Evolutionary conservation across 1,139 yeast species (phyloP).

Genomic region (Eremothecium coryli): DNA sequence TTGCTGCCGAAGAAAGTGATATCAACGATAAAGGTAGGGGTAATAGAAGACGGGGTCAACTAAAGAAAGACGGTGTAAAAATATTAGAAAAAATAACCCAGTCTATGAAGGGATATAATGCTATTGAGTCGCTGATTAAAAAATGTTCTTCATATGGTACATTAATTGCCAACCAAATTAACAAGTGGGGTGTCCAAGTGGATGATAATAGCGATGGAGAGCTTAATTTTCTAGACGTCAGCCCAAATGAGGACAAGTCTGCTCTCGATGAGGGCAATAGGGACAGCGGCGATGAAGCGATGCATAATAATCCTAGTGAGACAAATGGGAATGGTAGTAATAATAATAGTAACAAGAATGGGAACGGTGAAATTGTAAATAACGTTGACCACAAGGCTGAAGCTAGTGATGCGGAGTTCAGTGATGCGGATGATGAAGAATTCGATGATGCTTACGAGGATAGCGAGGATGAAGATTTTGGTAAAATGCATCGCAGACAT

Average conservation of each 20-base stretch:
- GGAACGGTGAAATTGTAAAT: too few relatives aligned
- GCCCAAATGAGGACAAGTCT: conserved; percentile 18
- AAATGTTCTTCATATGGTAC: conserved; percentile 75
- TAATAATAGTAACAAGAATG: too few relatives aligned
- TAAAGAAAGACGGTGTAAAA: conserved; percentile 63
- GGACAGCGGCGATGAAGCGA: background rate
- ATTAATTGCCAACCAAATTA: conserved; percentile 61
- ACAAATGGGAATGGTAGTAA: conserved; percentile 32
- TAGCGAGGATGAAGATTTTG: conserved; percentile 16
- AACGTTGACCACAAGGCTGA: background rate
- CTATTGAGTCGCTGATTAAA: conserved; percentile 82
- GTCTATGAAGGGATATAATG: conserved; percentile 79
- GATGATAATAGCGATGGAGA: conserved; percentile 44
- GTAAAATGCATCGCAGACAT: conserved; percentile 13
- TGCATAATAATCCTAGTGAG: background rate
- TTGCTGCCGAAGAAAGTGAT: conserved; percentile 25
- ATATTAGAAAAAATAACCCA: conserved; percentile 61
- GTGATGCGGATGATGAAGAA: conserved; percentile 32
- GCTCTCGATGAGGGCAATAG: conserved; percentile 19
- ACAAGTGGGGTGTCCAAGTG: conserved; percentile 74
- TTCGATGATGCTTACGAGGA: conserved; percentile 15
- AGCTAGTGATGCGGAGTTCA: conserved; percentile 40
- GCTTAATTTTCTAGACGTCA: conserved; percentile 28
- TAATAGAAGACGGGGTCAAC: conserved; percentile 33
- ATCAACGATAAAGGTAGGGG: conserved; percentile 21